Base-by-base conservation (phyloP, 768 basidiomycete species). In the Coprinopsis marcescibilis region DNA sequence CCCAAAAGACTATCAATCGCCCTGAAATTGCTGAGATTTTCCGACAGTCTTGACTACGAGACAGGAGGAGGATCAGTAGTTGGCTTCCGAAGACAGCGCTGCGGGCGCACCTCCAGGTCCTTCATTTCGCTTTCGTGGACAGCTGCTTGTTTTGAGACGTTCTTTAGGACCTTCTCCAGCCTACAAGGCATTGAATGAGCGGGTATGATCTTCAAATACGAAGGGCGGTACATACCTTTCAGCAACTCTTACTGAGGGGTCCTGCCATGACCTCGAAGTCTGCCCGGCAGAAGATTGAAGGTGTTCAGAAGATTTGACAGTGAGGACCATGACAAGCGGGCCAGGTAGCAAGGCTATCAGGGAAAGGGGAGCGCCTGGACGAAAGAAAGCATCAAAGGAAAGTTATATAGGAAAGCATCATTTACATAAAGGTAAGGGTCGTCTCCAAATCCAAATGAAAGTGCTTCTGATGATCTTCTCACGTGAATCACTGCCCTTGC, bases 11-110 rank as follows among this genome's bases (percentile, higher is more conserved):
- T 75, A 53, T 89, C 83, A 51, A 89, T 80, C 14, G 82, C 80
- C 45, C 83, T 70, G 45, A 86, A 87, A 57, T 88, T 88, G 55
- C 81, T 81, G 45, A 89, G 66, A 57, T 81, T 77, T 54, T 85
- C 80, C 32, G 81, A 73, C 19, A 89, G 73, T 58, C 76, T 78
- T 43, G 72, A 71, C 85, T 88, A 55, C 1, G 41, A 38, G 23
- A 19, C n/a, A n/a, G n/a, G n/a, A n/a, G n/a, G 21, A 26, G 45
- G 26, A 34, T 27, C 23, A 49, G 39, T 51, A n/a, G n/a, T 34
- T 29, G 43, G 44, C 30, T 17, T 33, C 41, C 19, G 23, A 17
- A 25, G 43, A 15, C 14, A 43, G 23, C 26, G 29, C 30, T 26
- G 20, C 14, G 39, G 24, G 30, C 61, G 34, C 42, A 79, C 82